Conservation (phyloP, 768 basidiomycete species). For the Amanita phalloides region DNA sequence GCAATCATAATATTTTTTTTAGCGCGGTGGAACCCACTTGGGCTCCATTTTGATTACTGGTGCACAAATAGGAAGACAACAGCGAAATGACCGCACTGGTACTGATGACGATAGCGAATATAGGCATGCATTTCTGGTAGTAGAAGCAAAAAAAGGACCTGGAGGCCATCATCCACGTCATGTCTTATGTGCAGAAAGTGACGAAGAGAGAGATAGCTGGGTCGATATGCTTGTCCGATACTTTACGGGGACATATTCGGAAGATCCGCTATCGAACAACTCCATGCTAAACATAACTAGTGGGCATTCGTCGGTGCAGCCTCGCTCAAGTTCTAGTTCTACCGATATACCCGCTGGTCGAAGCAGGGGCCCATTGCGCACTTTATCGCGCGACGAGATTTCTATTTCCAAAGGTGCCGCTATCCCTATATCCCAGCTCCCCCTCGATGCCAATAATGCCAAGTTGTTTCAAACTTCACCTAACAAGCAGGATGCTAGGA, state of each 20-base stretch:
- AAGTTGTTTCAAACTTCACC: constrained; percentile 47
- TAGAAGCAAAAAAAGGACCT: constrained; percentile 73
- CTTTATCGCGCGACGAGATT: constrained; percentile 50
- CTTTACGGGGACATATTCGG: constrained; percentile 72
- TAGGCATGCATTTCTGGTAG: constrained; percentile 94
- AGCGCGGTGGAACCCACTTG: constrained; percentile 85
- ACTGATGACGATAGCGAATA: constrained; percentile 87
- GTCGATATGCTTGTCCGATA: constrained; percentile 89
- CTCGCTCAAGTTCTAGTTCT: constrained; percentile 47
- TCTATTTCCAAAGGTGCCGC: constrained; percentile 34
- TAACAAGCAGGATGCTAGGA: constrained; percentile 16
- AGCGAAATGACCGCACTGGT: constrained; percentile 43
- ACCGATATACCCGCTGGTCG: constrained; percentile 21
- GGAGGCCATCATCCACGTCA: constrained; percentile 68
- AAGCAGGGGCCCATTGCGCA: constrained; percentile 28
- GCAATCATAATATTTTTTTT: constrained; percentile 13
- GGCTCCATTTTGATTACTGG: constrained; percentile 87
- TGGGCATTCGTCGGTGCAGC: constrained; percentile 24
- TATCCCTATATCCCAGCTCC: constrained; percentile 46
- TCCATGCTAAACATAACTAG: constrained; percentile 18
- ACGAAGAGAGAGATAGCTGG: constrained; percentile 89
- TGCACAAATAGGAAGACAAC: constrained; percentile 94
- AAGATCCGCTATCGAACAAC: constrained; percentile 42
- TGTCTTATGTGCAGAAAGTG: constrained; percentile 94
- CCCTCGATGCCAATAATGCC: constrained; percentile 42